Evolutionary conservation across 1,284 basidiomycete genomes (phyloP).

Genomic region (Mrakiaceae sp.): DNA sequence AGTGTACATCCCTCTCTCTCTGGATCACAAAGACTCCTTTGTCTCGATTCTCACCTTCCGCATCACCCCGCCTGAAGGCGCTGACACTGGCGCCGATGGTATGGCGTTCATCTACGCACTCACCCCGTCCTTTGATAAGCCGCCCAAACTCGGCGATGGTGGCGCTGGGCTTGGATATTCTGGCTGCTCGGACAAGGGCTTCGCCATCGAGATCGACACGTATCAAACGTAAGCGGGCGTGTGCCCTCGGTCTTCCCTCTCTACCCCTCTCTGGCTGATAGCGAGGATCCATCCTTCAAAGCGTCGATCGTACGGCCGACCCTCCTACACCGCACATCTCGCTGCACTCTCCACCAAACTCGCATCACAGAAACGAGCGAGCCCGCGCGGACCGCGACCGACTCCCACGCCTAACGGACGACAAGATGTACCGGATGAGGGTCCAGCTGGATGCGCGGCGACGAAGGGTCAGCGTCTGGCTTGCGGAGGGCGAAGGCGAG

Average conservation of each 20-base stretch:
- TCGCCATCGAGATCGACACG: slow-evolving; percentile 26
- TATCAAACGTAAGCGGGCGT: slow-evolving; percentile 22
- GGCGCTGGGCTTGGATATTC: slow-evolving; percentile 30
- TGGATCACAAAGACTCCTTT: slow-evolving; percentile 17
- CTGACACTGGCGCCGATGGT: slow-evolving; percentile 26
- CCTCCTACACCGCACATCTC: slow-evolving; percentile 31
- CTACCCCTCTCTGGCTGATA: slow-evolving; percentile 2
- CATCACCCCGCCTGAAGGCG: slow-evolving; percentile 20
- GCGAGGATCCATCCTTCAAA: slow-evolving; percentile 2
- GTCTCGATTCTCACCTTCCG: slow-evolving; percentile 21
- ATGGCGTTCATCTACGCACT: slow-evolving; percentile 24
- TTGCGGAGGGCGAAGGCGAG: slow-evolving; percentile 14
- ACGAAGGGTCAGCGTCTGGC: slow-evolving; percentile 18
- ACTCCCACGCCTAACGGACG: slow-evolving; percentile 26
- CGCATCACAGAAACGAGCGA: slow-evolving; percentile 27
- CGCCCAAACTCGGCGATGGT: slow-evolving; percentile 21
- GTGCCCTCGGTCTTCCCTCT: not conserved
- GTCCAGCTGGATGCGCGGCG: slow-evolving; percentile 19
- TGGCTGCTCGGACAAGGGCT: slow-evolving; percentile 15
- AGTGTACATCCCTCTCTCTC: slow-evolving; percentile 20
- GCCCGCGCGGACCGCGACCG: slow-evolving; percentile 21
- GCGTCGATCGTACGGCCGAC: slow-evolving; percentile 23
- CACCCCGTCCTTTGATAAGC: not conserved
- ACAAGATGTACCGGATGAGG: slow-evolving; percentile 21
- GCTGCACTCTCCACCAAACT: slow-evolving; percentile 28